Base-by-base conservation (phyloP, 352 stramenopile genomes). In the Phytophthora sp. region DNA sequence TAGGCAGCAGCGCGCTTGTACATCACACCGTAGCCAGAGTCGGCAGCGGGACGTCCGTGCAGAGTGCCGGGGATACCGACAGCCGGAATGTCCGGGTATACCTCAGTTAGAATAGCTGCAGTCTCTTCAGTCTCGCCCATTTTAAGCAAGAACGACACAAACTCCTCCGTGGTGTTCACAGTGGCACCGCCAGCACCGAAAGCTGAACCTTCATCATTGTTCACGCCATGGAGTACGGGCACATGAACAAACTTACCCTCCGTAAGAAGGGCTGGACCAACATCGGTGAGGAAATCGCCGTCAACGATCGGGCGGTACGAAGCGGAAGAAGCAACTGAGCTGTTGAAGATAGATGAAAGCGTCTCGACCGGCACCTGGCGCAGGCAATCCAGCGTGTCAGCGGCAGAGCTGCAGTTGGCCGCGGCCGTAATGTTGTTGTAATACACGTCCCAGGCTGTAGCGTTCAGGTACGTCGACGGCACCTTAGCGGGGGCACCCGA, bases 211-310 rank as follows among this genome's bases (percentile, higher is more conserved):
- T 79, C 66, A 17, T 72, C 59, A 13, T 54, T 42, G 57, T 79
- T 79, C 3, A 44, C 32, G 20, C 66, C 61, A 5, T 67, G 55
- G 11, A 79, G 43, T n/a, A 79, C 53, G 1, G 65, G 66, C 4
- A 79, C 66, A 26, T 76, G 61, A 12, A 72, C 53, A 18, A 73
- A 72, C 38, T 71, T 62, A 24, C 71, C 71, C 20, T 38, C 48
- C 7, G 23, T 37, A 3, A 79, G 37, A n/a, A 72, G 51, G 13
- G 38, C 30, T 3, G 69, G 37, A 5, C 44, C 44, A 2, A 50
- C 26, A 9, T 56, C 37, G 24, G 35, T 42, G 4, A 79, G 28
- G 32, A 72, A 62, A 2, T 76, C 66, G 4, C 67, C 66, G 30
- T 79, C 70, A 12, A 79, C 54, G 11, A 54, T 44, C 26, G 66